Base-by-base conservation (phyloP, 805 yeast species). In the Barnettozyma sp. region DNA sequence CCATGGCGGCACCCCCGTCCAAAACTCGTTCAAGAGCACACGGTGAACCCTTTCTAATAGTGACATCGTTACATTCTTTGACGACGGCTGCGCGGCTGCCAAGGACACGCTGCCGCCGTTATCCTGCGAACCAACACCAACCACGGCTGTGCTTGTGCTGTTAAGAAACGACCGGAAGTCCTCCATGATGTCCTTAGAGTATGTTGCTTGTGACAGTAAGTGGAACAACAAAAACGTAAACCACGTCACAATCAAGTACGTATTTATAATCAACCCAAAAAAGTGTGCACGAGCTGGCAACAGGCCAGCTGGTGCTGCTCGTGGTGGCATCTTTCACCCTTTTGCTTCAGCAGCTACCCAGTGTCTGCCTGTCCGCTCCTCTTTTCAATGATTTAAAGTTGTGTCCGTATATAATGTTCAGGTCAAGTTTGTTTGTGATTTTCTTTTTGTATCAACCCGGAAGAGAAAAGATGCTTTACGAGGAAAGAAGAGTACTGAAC, bases 91-190 rank as follows among this genome's bases (percentile, higher is more conserved):
- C n/a, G n/a, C n/a, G n/a, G n/a, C n/a, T n/a, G n/a, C n/a, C n/a
- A n/a, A n/a, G n/a, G n/a, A n/a, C n/a, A n/a, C n/a, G n/a, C n/a
- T n/a, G n/a, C n/a, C n/a, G n/a, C n/a, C n/a, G n/a, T n/a, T n/a
- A n/a, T n/a, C n/a, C n/a, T n/a, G n/a, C n/a, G n/a, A n/a, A n/a
- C n/a, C n/a, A n/a, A n/a, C n/a, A n/a, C n/a, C n/a, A n/a, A n/a
- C n/a, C n/a, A n/a, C n/a, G n/a, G n/a, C n/a, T n/a, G n/a, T n/a
- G n/a, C n/a, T n/a, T n/a, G 32, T 29, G 22, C 32, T 20, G 14
- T 29, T 24, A 18, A 29, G 8, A 18, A 29, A 29, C 17, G n/a
- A 16, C 32, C 32, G 21, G 15, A 29, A 29, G 32, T 29, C 32
- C 16, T 13, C 32, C 10, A 13, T 18, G 14, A 29, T 20, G 32